A percentile compares a stretch with the other conserved stretches of the same genome.
Conservation (phyloP, 345 rosid genomes). For the Citrus australasica region DNA sequence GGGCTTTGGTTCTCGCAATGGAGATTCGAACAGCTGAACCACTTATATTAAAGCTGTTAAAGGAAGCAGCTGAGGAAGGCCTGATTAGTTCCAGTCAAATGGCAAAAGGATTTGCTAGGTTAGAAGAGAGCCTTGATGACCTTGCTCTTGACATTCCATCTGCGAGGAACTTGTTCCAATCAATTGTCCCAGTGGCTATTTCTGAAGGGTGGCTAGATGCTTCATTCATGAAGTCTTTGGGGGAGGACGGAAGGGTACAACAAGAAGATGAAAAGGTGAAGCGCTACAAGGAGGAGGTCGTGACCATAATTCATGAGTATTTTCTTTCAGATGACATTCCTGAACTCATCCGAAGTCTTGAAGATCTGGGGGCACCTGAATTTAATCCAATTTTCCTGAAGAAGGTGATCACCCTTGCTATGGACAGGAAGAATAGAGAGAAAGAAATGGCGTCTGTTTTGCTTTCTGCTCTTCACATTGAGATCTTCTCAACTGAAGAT, state of each 20-base stretch:
- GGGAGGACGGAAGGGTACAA: conserved; percentile 37
- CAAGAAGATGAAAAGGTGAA: conserved; percentile 51
- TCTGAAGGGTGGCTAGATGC: conserved; percentile 92
- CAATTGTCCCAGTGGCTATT: conserved; percentile 62
- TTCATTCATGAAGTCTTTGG: conserved; percentile 40
- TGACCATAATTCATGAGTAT: conserved; percentile 86
- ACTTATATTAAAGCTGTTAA: conserved; percentile 64
- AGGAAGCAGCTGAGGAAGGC: conserved; percentile 95
- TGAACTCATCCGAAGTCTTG: conserved; percentile 82
- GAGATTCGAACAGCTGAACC: conserved; percentile 70
- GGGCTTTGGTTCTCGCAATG: conserved; percentile 86
- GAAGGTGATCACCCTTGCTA: conserved; percentile 86
- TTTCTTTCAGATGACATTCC: conserved; percentile 98
- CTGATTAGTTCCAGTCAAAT: conserved; percentile 94
- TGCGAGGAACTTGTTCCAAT: conserved; percentile 61
- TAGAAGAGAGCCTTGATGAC: conserved; percentile 89
- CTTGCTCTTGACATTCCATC: conserved; percentile 95
- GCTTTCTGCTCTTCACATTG: conserved; percentile 90
- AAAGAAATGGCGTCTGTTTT: conserved; percentile 99
- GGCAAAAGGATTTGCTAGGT: conserved; percentile 81
- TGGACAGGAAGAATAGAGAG: conserved; percentile 98
- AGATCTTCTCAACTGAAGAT: conserved; percentile 90
- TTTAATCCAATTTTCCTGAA: conserved; percentile 80
- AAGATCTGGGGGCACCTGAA: conserved; percentile 73
- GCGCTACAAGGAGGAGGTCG: conserved; percentile 72